phyloP scores from a whole-genome alignment of 2,329 filamentous ascomycete species.

The Botrytis porri region DNA sequence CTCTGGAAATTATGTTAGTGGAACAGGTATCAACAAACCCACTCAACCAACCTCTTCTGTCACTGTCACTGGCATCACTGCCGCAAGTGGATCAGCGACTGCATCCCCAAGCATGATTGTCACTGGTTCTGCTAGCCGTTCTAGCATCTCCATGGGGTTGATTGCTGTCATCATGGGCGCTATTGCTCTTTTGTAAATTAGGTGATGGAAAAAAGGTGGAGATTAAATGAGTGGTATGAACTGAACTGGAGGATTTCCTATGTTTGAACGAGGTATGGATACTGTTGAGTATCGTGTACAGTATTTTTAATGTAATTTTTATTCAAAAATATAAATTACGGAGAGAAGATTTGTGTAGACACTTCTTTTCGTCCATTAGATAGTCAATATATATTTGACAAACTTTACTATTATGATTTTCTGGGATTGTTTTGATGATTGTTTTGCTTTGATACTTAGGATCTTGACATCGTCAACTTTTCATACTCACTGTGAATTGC shows the following conservation, averaged over 20 bases:
- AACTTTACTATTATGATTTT: neutral
- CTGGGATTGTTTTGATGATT: neutral
- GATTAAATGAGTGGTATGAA: neutral
- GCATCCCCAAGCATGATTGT: neutral
- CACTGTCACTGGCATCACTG: neutral
- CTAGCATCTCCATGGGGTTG: neutral
- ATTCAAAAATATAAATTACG: neutral
- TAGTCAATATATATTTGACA: neutral
- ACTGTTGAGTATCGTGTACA: neutral
- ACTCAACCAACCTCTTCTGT: neutral
- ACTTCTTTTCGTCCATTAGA: neutral
- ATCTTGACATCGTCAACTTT: too few relatives aligned
- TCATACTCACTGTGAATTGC: too few relatives aligned
- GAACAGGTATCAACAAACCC: neutral
- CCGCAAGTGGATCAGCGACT: neutral
- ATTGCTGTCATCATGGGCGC: slow-evolving; percentile 6
- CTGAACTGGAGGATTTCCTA: neutral
- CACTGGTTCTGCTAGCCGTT: slow-evolving; percentile 14
- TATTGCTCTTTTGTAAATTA: slow-evolving; percentile 12
- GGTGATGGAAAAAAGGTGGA: neutral
- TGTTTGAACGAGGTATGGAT: slow-evolving; percentile 5
- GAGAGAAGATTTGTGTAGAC: neutral
- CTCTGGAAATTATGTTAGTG: neutral
- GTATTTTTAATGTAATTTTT: slow-evolving; percentile 6
- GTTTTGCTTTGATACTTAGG: too few relatives aligned